Percentiles rank a stretch among this genome's conserved stretches.
Evolutionary conservation across 805 yeast species (phyloP).

Genomic region (Pichia nakasei): DNA sequence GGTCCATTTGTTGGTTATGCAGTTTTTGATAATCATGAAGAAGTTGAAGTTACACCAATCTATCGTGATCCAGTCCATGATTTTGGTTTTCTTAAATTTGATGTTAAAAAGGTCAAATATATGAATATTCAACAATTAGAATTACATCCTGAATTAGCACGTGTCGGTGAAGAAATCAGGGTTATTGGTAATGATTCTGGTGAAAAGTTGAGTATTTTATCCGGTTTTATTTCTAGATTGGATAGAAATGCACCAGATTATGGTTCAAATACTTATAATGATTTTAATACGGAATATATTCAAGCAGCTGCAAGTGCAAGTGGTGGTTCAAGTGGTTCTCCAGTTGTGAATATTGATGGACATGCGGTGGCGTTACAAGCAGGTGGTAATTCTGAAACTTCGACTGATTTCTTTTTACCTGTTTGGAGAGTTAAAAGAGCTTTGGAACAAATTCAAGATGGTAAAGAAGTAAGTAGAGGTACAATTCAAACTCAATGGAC

Average conservation of each 20-base stretch:
- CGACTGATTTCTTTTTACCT: slow-evolving; percentile 89
- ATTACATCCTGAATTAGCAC: slow-evolving; percentile 72
- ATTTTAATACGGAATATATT: slow-evolving; percentile 87
- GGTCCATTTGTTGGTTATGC: slow-evolving; percentile 92
- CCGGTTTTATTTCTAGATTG: slow-evolving; percentile 77
- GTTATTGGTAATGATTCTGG: slow-evolving; percentile 97
- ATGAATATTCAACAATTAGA: slow-evolving; percentile 60
- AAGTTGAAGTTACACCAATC: slow-evolving; percentile 74
- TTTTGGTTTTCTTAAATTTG: slow-evolving; percentile 79
- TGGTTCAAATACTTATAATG: slow-evolving; percentile 80
- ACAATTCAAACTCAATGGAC: slow-evolving; percentile 89
- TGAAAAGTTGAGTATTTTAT: slow-evolving; percentile 78
- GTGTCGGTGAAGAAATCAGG: slow-evolving; percentile 87
- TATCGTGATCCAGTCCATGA: slow-evolving; percentile 95
- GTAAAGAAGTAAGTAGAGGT: slow-evolving; percentile 66
- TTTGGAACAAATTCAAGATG: slow-evolving; percentile 56
- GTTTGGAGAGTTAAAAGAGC: slow-evolving; percentile 79
- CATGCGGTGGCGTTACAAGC: slow-evolving; percentile 88
- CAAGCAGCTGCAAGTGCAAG: slow-evolving; percentile 96
- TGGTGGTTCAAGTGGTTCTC: slow-evolving; percentile 94
- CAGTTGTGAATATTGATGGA: slow-evolving; percentile 87
- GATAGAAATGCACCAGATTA: slow-evolving; percentile 95
- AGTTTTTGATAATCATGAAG: slow-evolving; percentile 91
- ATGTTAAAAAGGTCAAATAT: slow-evolving; percentile 63
- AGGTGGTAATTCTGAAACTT: slow-evolving; percentile 86